phyloP scores from a whole-genome alignment of 371 early-diverging fungal genomes.

The Apophysomyces sp. region DNA sequence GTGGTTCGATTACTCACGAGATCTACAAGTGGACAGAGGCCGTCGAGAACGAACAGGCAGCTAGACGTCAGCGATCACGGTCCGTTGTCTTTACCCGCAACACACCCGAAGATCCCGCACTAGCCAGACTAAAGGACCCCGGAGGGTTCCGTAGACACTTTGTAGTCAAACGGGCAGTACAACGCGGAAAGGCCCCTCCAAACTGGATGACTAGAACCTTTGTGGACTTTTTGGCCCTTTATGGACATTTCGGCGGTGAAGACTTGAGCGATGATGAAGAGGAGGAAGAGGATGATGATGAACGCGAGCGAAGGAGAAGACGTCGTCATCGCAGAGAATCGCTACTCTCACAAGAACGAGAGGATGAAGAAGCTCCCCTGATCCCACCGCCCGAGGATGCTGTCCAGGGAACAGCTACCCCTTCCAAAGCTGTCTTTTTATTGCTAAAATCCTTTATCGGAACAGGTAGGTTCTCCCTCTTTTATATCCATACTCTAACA shows the following conservation, averaged over 20 bases:
- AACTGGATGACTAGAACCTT: conserved; percentile 83
- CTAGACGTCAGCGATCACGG: conserved; percentile 36
- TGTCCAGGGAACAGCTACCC: conserved; percentile 74
- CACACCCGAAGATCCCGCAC: conserved; percentile 32
- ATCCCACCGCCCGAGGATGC: conserved; percentile 58
- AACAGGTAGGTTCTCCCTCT: conserved; percentile 44
- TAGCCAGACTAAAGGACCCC: conserved; percentile 60
- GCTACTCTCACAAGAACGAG: background rate
- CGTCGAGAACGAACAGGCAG: conserved; percentile 31
- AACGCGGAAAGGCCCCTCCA: conserved; percentile 64
- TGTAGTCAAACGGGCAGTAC: conserved; percentile 73
- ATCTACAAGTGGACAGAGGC: conserved; percentile 60
- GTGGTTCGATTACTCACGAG: conserved; percentile 58
- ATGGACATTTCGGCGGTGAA: conserved; percentile 93
- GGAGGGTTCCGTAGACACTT: conserved; percentile 93
- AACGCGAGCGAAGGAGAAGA: conserved; percentile 22
- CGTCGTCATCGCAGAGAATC: conserved; percentile 14
- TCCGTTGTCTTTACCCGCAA: conserved; percentile 37
- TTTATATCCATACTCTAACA: conserved; percentile 3
- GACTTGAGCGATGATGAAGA: conserved; percentile 45
- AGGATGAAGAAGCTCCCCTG: conserved; percentile 43
- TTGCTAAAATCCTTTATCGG: conserved; percentile 87
- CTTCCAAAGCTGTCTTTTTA: conserved; percentile 82
- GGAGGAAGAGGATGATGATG: conserved; percentile 20
- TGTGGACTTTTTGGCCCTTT: conserved; percentile 91